Conservation (phyloP, 176 grass and related monocot species). For the Puccinellia tenuiflora region DNA sequence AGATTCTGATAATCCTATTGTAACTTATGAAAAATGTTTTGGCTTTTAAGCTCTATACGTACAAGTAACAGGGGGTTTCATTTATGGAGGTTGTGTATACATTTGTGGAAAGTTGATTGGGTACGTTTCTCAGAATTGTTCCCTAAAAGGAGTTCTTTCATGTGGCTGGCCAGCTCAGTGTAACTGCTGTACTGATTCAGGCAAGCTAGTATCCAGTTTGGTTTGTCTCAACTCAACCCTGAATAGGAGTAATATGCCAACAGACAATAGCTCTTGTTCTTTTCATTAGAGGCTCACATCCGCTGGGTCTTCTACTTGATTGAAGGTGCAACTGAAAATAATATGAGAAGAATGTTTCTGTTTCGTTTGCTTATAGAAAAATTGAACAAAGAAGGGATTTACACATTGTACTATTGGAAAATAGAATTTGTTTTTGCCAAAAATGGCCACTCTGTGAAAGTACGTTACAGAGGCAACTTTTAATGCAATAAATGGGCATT, state of each 20-base stretch:
- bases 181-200: background rate
- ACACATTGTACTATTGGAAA: background rate
- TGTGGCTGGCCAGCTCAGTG: background rate
- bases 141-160: background rate
- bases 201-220: background rate
- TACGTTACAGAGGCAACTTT: background rate
- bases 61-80: background rate
- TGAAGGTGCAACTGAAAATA: background rate
- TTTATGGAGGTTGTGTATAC: background rate
- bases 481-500: background rate
- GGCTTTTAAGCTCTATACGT: background rate
- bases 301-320: background rate
- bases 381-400: background rate
- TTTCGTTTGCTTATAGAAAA: conserved; percentile 18
- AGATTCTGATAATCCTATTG: background rate
- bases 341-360: background rate
- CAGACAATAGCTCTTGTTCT: background rate
- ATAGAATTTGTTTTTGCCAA: background rate
- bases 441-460: background rate
- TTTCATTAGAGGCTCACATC: background rate
- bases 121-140: background rate
- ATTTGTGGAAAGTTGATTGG: background rate
- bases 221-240: conserved; percentile 3
- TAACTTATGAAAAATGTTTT: background rate
- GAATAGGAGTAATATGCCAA: background rate